Evolutionary conservation across 2,329 filamentous ascomycete species (phyloP), one percentile per base, ranked within the genome.

Genomic region (Drechmeria coniospora): DNA sequence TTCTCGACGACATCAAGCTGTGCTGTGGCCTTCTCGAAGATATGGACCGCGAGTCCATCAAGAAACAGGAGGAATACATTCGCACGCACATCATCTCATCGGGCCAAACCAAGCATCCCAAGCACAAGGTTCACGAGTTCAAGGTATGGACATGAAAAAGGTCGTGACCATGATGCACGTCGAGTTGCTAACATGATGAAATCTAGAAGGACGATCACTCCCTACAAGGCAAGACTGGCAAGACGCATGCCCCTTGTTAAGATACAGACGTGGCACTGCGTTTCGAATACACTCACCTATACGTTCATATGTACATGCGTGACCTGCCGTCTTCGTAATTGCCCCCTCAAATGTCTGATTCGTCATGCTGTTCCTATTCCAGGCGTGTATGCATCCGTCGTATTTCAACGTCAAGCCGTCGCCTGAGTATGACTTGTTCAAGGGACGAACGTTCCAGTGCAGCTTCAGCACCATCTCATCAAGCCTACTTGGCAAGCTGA

Each of bases 171-270:
- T 5, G 7, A 11, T n/a, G 10, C 12, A 17, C 15, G 33, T 19
- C 10, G 18, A 20, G 18, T 9, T 20, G 21, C 31, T 32, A 20
- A 27, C 16, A 10, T 30, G 9, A 15, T 17, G n/a, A n/a, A n/a
- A 15, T 13, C 13, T 52, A 75, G 56, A 70, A 77, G 36, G 84
- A 93, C 59, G 70, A 71, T 41, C 87, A 95, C 55, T 87, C 79
- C 32, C 58, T 95, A 40, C 82, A 92, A 57, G 86, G 81, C 11
- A 86, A 90, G 69, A 70, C 72, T 32, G 86, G 83, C 30, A 94
- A 94, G 69, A 87, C 83, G 2, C 86, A 93, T 53, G 76, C 72
- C 21, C 63, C 92, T 33, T 94, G 86, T 56, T 93, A 70, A 6
- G 15, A 33, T 20, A 31, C 36, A 39, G 30, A 32, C 6, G 18